Evolutionary conservation across 805 yeast species (phyloP), one percentile per base, ranked within the genome.

Genomic region (Schwanniomyces sp.): DNA sequence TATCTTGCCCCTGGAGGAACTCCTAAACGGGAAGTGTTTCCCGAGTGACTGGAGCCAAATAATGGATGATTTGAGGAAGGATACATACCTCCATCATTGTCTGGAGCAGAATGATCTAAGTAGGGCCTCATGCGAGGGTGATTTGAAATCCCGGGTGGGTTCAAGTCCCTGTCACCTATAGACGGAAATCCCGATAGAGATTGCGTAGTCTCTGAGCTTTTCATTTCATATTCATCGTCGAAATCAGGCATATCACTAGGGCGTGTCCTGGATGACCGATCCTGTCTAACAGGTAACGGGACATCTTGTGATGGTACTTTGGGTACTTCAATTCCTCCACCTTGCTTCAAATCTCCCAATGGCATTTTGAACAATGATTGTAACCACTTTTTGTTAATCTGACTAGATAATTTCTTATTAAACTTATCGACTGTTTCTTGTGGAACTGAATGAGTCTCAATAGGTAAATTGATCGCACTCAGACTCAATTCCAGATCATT

Each of bases 1-100:
- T 61, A 78, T 29, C 84, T 56, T 5, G 82, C 77, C 4, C 82
- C 82, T 0, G 75, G 74, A 4, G 76, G 75, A 37, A 64, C 66
- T 2, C 75, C 72, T 29, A 58, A 47, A 12, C 72, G 58, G 1
- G 68, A 54, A 4, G 68, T 52, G 38, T 55, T 52, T 3, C 67
- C 67, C 4, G 40, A 44, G n/a, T 49, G 44, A 7, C 51, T 50
- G 4, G 26, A 27, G 14, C 69, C 69, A 53, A 81, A 82, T 7
- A 82, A 47, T 0, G 85, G 85, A 55, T 82, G 84, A 39, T 74
- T 59, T 1, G 69, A 56, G 4, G 78, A 70, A 1, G 84, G 82
- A 46, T 76, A 64, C 86, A 82, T 81, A 0, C 86, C 86, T 11
- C 81, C 80, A 26, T 61, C 65, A 10, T 52, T 56, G 3, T 54